Percentiles rank a stretch among this genome's conserved stretches.
phyloP scores from a whole-genome alignment of 139 green algal species.

The Deuterostichococcus epilithicus region DNA sequence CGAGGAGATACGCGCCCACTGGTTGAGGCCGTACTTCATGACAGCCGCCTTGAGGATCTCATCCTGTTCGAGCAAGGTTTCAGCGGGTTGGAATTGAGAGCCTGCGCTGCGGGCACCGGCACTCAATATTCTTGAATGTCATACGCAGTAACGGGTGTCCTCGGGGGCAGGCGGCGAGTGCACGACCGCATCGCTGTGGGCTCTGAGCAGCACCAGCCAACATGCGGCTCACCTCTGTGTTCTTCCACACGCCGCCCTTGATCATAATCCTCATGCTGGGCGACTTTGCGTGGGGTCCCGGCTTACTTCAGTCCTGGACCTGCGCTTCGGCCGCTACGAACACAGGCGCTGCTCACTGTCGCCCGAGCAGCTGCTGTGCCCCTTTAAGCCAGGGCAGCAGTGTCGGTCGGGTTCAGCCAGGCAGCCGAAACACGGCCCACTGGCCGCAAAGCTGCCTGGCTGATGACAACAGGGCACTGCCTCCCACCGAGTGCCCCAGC shows the following conservation, averaged over 20 bases:
- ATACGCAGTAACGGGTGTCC: too few relatives aligned
- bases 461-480: neutral
- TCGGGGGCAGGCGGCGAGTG: too few relatives aligned
- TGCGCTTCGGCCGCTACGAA: neutral
- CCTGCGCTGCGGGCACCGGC: too few relatives aligned
- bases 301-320: too few relatives aligned
- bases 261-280: constrained; percentile 85
- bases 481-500: too few relatives aligned
- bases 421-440: neutral
- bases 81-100: neutral
- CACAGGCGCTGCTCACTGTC: neutral
- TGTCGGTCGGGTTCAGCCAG: neutral
- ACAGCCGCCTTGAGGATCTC: constrained; percentile 99
- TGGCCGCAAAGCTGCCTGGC: neutral
- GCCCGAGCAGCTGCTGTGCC: neutral
- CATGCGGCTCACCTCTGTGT: constrained; percentile 80
- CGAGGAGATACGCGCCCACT: constrained; percentile 90
- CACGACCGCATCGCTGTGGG: too few relatives aligned
- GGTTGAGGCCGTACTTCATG: constrained; percentile 97
- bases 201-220: neutral
- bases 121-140: too few relatives aligned
- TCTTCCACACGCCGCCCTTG: constrained; percentile 98
- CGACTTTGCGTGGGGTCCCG: neutral
- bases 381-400: neutral
- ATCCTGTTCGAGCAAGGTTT: constrained; percentile 65